A percentile compares a stretch with the other conserved stretches of the same genome.
phyloP scores from a whole-genome alignment of 805 yeast genomes.

The Ogataea trehaloabstinens region DNA sequence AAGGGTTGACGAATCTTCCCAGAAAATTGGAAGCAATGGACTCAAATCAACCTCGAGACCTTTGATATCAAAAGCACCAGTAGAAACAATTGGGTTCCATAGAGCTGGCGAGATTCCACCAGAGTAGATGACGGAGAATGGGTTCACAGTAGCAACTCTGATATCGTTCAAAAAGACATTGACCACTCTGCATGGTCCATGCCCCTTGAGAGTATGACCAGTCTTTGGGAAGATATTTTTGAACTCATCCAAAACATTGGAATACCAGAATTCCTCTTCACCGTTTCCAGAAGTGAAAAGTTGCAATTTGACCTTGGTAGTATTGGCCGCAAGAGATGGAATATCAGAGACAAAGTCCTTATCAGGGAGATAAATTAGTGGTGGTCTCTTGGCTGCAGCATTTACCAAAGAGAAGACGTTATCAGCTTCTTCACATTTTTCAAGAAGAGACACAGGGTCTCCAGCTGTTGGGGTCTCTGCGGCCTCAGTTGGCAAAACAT shows the following conservation, averaged over 20 bases:
- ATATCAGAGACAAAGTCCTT: slow-evolving; percentile 36
- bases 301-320: slow-evolving; percentile 57
- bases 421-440: slow-evolving; percentile 37
- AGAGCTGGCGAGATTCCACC: slow-evolving; percentile 80
- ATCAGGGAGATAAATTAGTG: slow-evolving; percentile 45
- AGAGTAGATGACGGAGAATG: slow-evolving; percentile 72
- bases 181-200: slow-evolving; percentile 70
- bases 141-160: slow-evolving; percentile 59
- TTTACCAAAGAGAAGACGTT: slow-evolving; percentile 38
- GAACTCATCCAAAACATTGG: slow-evolving; percentile 51
- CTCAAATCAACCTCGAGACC: slow-evolving; percentile 71
- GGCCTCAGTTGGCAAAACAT: slow-evolving; percentile 18
- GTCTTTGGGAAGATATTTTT: slow-evolving; percentile 37
- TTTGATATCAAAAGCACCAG: slow-evolving; percentile 69
- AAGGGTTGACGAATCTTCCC: slow-evolving; percentile 43
- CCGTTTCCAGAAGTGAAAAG: slow-evolving; percentile 73
- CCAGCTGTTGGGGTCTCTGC: slow-evolving; percentile 1
- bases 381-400: slow-evolving; percentile 33
- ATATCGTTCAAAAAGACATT: slow-evolving; percentile 59
- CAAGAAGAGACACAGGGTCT: slow-evolving; percentile 22
- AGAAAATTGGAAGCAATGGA: slow-evolving; percentile 64
- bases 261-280: slow-evolving; percentile 83
- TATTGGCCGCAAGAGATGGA: slow-evolving; percentile 50
- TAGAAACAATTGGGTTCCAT: slow-evolving; percentile 80
- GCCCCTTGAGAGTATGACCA: slow-evolving; percentile 48